Base-by-base conservation (phyloP, 495 filamentous ascomycete genomes). In the Lophium mytilinum region DNA sequence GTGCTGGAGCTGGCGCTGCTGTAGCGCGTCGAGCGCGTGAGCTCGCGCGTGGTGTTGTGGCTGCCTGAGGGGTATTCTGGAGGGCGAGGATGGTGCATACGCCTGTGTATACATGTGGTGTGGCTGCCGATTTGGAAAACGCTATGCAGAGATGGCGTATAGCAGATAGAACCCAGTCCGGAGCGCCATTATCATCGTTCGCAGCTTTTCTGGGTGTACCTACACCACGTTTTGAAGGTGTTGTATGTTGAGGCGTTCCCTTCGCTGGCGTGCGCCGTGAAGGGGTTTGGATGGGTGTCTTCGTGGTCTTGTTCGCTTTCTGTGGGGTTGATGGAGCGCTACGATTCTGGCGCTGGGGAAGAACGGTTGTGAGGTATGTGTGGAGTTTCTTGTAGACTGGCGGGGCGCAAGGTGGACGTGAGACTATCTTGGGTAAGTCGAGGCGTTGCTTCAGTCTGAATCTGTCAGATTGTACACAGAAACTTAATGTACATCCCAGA, bases 341-440 rank as follows among this genome's bases (percentile, higher is more conserved):
- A 8, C 57, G 54, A 11, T 50, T 37, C 14, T 46, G 24, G 43
- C 70, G 72, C 19, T 69, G 62, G 4, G 81, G 75, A 7, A 96
- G 76, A 19, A 84, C 83, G 47, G 80, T 82, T 53, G 92, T 83
- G 46, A 98, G 83, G 66, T 89, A 89, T 40, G 73, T 72, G 71
- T 90, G 90, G 40, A 98, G 78, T 63, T 87, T 88, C 64, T 87
- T 87, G 73, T 97, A 98, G 33, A 86, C 77, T 62, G 81, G 81
- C 9, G 90, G 90, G 37, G 84, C 84, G 59, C 90, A 87, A 14
- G 93, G 94, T 6, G 93, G 89, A 15, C 82, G 83, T 11, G 88
- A 83, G 53, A 87, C 78, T 39, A 95, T 85, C 1, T 82, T 80
- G 7, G 92, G 92, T 36, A 98, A 84, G 68, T 90, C 84, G 59